Base-by-base conservation (phyloP, 352 stramenopile genomes). In the Phytophthora aleatoria region DNA sequence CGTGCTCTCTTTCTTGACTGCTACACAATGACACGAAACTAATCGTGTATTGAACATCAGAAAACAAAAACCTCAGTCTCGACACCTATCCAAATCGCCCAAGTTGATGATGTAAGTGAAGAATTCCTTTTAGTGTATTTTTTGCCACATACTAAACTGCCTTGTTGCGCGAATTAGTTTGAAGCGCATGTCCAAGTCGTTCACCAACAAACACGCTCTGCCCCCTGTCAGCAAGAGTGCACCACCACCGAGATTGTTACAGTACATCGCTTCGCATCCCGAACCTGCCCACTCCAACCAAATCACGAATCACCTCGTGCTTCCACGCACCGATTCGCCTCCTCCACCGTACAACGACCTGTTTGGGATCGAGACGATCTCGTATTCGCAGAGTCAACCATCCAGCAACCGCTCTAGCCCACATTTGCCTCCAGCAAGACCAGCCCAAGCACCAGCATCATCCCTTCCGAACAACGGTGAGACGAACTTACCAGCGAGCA, bases 301-400 rank as follows among this genome's bases (percentile, higher is more conserved):
- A 35, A 36, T 13, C 10, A 61, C 39, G 10, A 62, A 69, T 11
- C 47, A 61, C 15, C 30, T 10, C 13, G 5, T 45, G 0, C 57
- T 61, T 24, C 52, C 44, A 3, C 73, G 77, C 49, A 74, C 79
- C 0, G 38, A 68, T 9, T 80, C 77, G 0, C 82, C 70, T 8
- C 80, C 82, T 9, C 79, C 82, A 50, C 65, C 73, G 0, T 89
- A 89, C 49, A 63, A 87, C 42, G 82, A 89, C 31, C 53, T 91
- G 5, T 91, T 91, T 38, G 82, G 78, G 1, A 77, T 91, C 30
- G 80, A 91, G 58, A 91, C 78, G 1, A 55, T 89, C 0, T 27
- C 70, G 1, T 67, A 82, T 8, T 35, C 65, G 15, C 30, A 62
- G 9, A 52, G 57, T 38, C 55, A 62, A 28, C 16, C 24, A 54